Evolutionary conservation across 768 basidiomycete genomes (phyloP), one percentile per base, ranked within the genome.

Genomic region (Leccinellum albellum): DNA sequence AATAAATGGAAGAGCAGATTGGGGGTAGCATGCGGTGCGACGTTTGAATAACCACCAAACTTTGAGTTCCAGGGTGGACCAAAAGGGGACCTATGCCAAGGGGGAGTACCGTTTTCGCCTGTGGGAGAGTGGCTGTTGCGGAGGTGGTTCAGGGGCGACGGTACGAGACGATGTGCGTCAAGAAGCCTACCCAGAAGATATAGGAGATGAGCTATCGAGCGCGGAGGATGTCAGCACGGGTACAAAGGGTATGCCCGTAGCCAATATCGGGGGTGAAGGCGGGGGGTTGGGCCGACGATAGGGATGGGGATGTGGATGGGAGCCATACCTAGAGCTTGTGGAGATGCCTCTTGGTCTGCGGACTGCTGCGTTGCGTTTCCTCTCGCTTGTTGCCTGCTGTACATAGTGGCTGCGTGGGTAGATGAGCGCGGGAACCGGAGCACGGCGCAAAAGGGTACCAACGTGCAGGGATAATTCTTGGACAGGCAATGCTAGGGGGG

Each of bases 401-500:
- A 91, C 87, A 67, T 75, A 85, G 68, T 92, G 88, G 58, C 89
- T 91, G 66, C 61, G 55, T 46, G 32, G 50, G 51, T 47, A 46
- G 51, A 64, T 60, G 59, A 60, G 54, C 55, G 65, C 57, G 60
- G 62, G 63, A 60, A 55, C 54, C 8, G 51, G 53, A 56, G 50
- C 52, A 48, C 57, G 57, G 62, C 57, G 61, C 54, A 42, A 58
- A 63, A 53, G 28, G 56, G 61, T 17, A 83, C 89, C 64, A 66
- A 93, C 91, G 92, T 94, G 91, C 92, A 95, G 46, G 90, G 87
- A 67, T 89, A 91, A 66, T 89, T 91, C 76, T 95, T 95, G 59
- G 87, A 82, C 58, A 85, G 73, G 72, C 92, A 95, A 67, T 94
- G 91, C 87, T 94, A 13, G 8, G 31, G n/a, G 56, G 50, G 61